Base-by-base conservation (phyloP, 352 stramenopile genomes). In the Phytophthora uliginosa region DNA sequence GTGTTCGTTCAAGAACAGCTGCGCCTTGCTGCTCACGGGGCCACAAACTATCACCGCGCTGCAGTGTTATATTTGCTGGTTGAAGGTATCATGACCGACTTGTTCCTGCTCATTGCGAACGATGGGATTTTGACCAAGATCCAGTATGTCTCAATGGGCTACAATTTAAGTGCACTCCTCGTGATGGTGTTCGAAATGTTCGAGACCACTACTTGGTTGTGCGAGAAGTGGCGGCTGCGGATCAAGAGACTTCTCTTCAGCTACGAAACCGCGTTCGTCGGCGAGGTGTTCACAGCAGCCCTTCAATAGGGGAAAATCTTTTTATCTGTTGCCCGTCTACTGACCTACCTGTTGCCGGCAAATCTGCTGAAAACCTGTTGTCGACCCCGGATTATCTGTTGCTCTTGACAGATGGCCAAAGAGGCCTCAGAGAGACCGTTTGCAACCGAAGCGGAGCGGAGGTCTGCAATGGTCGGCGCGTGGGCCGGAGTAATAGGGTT, bases 151-250 rank as follows among this genome's bases (percentile, higher is more conserved):
- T 77, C 52, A 6, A 28, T 69, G n/a, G 63, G 52, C 13, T 69
- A 69, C 53, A 69, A 69, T 57, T 24, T 69, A 9, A 57, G 64
- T 24, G 54, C 34, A 1, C n/a, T 74, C 6, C 12, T 77, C 1
- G 57, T 71, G 4, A 31, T 71, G n/a, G 13, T 77, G 18, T 78
- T 71, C 17, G 71, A 67, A 18, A 74, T 78, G 18, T n/a, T 74
- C 10, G 66, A 78, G 50, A 63, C 28, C 22, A 64, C 50, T 0
- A 48, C 22, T 3, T 71, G 53, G 10, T 3, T 76, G 24, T 12
- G 33, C 18, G 50, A 63, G 17, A 63, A 57, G 17, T 61, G 28
- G 53, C 18, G 53, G 12, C 4, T 61, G 0, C 20, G 38, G 7
- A 22, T 58, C 17, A 69, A 63, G 26, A 28, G 63, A 17, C 40